These are phyloP conservation scores for Clarireedia paspali DNA, from an alignment of 2,329 filamentous ascomycete species.

Conservation along the genomic window DNA sequence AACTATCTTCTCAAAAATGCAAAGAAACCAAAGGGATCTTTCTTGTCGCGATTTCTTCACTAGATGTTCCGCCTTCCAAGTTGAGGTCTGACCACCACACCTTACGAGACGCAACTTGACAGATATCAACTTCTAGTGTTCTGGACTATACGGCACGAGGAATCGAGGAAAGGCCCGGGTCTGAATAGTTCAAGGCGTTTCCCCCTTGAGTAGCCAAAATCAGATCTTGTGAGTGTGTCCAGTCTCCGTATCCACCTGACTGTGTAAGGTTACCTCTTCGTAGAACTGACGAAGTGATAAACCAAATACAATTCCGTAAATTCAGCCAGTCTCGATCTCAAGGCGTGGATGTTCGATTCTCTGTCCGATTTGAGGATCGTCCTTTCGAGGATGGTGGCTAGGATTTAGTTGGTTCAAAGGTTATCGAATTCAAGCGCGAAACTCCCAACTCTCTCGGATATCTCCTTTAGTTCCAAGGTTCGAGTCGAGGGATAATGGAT, in stretches of 20 bases:
- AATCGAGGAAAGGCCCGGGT: too few relatives aligned
- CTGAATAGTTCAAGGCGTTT: background rate
- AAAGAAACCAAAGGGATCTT: background rate
- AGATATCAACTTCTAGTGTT: background rate
- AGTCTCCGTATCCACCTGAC: background rate
- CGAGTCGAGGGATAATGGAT: background rate
- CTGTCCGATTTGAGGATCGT: background rate
- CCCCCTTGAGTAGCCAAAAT: background rate
- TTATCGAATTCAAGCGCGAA: too few relatives aligned
- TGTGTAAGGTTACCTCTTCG: background rate
- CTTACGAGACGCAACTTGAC: background rate
- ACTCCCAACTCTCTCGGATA: too few relatives aligned
- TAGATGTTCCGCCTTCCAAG: background rate
- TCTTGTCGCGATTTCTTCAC: background rate
- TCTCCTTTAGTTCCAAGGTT: background rate
- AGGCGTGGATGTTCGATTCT: background rate
- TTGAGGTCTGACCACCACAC: constrained; percentile 14
- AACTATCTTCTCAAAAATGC: background rate
- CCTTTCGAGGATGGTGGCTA: background rate
- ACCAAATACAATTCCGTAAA: background rate
- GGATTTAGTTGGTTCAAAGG: too few relatives aligned
- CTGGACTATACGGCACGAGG: background rate
- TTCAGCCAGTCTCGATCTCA: too few relatives aligned
- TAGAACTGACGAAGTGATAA: background rate
- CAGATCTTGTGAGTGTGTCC: background rate